These are phyloP conservation scores for Hyphodiscus sp. DNA, from an alignment of 2,329 filamentous ascomycete species.

Conservation along the genomic window DNA sequence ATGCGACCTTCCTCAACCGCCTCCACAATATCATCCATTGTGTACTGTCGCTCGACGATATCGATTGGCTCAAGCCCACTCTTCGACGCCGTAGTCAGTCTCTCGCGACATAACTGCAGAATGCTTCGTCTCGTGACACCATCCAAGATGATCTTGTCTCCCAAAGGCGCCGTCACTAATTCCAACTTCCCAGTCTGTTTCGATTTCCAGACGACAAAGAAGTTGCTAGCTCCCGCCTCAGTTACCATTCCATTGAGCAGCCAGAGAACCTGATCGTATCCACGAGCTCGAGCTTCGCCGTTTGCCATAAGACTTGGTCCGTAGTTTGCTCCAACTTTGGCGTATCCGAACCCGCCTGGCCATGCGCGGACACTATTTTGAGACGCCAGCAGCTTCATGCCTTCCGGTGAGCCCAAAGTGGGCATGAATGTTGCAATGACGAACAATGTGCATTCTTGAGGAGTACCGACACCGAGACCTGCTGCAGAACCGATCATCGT, in stretches of 20 bases:
- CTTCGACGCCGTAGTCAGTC: slow-evolving; percentile 40
- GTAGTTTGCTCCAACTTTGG: slow-evolving; percentile 92
- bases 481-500: slow-evolving; percentile 79
- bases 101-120: slow-evolving; percentile 62
- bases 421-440: slow-evolving; percentile 66
- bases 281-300: slow-evolving; percentile 61
- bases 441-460: slow-evolving; percentile 81
- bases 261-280: slow-evolving; percentile 92
- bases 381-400: slow-evolving; percentile 71
- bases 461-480: slow-evolving; percentile 73
- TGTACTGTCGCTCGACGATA: slow-evolving; percentile 76
- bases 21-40: slow-evolving; percentile 68
- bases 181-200: slow-evolving; percentile 53
- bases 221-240: slow-evolving; percentile 87
- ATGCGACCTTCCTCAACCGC: slow-evolving; percentile 69
- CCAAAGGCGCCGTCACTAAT: slow-evolving; percentile 77
- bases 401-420: slow-evolving; percentile 44
- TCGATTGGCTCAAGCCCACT: slow-evolving; percentile 46
- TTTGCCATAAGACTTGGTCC: slow-evolving; percentile 77
- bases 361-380: slow-evolving; percentile 81
- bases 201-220: slow-evolving; percentile 75
- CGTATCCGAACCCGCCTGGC: slow-evolving; percentile 88
- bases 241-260: slow-evolving; percentile 78
- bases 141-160: slow-evolving; percentile 77
- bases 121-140: slow-evolving; percentile 82